A percentile compares a stretch with the other conserved stretches of the same genome.
Conservation (phyloP, 2,329 filamentous ascomycete species). For the Penicillium sp. region DNA sequence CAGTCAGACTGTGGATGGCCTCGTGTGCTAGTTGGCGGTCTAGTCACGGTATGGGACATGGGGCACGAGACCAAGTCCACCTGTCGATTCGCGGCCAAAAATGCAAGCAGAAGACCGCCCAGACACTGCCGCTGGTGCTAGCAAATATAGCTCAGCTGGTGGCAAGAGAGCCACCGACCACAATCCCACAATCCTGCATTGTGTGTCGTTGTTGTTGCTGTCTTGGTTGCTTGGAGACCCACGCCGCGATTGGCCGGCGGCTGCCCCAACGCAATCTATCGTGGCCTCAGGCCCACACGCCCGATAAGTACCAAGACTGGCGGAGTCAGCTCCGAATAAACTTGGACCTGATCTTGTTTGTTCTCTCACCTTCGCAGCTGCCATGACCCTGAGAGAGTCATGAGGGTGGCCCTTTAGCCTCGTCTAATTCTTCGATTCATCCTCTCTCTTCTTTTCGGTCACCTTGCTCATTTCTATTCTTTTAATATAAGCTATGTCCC, state of each 20-base stretch:
- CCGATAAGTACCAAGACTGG: background rate
- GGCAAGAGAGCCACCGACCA: background rate
- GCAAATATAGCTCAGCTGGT: too few species aligned
- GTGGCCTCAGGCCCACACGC: background rate
- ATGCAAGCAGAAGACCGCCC: background rate
- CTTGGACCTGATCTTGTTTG: too few species aligned
- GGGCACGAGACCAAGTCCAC: background rate
- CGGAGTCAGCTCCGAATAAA: too few species aligned
- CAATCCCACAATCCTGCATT: background rate
- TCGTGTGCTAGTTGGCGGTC: too few species aligned
- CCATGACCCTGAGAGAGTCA: background rate
- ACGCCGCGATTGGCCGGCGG: background rate
- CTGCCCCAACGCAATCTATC: background rate
- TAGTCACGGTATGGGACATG: background rate
- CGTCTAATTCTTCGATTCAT: background rate
- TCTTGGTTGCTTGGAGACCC: background rate
- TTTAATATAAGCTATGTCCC: background rate
- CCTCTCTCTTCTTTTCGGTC: background rate
- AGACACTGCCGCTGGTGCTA: too few species aligned
- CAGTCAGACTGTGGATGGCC: too few species aligned
- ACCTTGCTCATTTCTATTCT: background rate
- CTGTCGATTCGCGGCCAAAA: background rate
- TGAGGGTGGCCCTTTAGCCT: background rate
- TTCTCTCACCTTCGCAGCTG: background rate
- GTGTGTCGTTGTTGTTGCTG: background rate